These are phyloP conservation scores for Aureobasidium melanogenum DNA, from an alignment of 2,329 filamentous ascomycete species.

Conservation along the genomic window DNA sequence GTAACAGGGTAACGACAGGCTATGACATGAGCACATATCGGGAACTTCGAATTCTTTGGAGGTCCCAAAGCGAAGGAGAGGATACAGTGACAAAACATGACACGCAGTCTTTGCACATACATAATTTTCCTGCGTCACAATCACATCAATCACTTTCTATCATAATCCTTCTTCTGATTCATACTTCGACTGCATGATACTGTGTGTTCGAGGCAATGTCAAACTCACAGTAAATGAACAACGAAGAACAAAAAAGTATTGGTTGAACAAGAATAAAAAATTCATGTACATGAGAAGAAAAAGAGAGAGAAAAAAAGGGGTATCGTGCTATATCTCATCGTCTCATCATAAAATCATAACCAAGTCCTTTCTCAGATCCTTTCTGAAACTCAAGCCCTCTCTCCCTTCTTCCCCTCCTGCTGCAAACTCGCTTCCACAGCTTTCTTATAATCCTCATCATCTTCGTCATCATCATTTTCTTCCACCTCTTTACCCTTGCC, in stretches of 20 bases:
- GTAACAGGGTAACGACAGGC: too few species aligned
- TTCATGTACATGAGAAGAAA: not conserved
- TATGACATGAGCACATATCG: too few species aligned
- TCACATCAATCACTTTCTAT: too few species aligned
- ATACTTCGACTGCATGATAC: too few species aligned
- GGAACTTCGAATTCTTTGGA: too few species aligned
- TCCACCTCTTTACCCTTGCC: conserved; percentile 26
- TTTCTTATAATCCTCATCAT: conserved; percentile 44
- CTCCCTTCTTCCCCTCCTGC: conserved; percentile 16
- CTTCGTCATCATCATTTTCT: conserved; percentile 11
- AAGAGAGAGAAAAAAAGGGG: not conserved
- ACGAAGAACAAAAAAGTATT: not conserved
- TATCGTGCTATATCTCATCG: not conserved
- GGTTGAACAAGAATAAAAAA: not conserved
- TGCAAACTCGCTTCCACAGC: conserved; percentile 50
- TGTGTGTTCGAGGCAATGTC: too few species aligned
- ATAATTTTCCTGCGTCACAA: too few species aligned
- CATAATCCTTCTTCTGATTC: too few species aligned
- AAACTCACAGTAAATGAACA: too few species aligned
- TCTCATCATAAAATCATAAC: not conserved
- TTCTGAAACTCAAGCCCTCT: not conserved
- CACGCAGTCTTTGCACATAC: too few species aligned
- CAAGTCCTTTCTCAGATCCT: not conserved
- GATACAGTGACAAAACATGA: too few species aligned
- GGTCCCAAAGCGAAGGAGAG: too few species aligned